phyloP scores from a whole-genome alignment of 768 basidiomycete species.

The Termitomyces titanicus region DNA sequence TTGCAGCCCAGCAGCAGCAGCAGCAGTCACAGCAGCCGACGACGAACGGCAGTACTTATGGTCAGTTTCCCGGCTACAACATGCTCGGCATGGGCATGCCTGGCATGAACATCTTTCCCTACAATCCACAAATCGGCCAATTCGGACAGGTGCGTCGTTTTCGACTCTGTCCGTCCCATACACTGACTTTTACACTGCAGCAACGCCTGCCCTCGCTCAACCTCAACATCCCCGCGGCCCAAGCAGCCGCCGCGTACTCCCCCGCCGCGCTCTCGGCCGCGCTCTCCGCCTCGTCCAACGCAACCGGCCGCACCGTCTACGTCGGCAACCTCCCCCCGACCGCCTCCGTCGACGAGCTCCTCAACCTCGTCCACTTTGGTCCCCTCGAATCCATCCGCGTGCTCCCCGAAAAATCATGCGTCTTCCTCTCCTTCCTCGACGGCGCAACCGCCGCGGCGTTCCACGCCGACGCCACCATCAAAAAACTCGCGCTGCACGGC shows the following conservation, averaged over 20 bases:
- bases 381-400: slow-evolving; percentile 94
- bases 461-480: slow-evolving; percentile 94
- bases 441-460: slow-evolving; percentile 91
- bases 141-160: slow-evolving; percentile 53
- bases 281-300: slow-evolving; percentile 60
- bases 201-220: slow-evolving; percentile 65
- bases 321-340: slow-evolving; percentile 94
- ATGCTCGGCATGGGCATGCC: slow-evolving; percentile 83
- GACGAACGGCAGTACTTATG: slow-evolving; percentile 49
- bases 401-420: slow-evolving; percentile 94
- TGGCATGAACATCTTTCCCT: slow-evolving; percentile 71
- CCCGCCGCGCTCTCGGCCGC: slow-evolving; percentile 76
- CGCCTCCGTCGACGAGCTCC: slow-evolving; percentile 95
- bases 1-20: slow-evolving; percentile 42
- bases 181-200: slow-evolving; percentile 21
- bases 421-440: slow-evolving; percentile 97
- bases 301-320: slow-evolving; percentile 89
- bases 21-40: slow-evolving; percentile 40
- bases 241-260: slow-evolving; percentile 61
- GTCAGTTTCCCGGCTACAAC: slow-evolving; percentile 63
- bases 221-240: slow-evolving; percentile 66
- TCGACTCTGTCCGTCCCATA: neutral
- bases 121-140: slow-evolving; percentile 65
- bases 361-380: slow-evolving; percentile 97
- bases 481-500: slow-evolving; percentile 88